Base-by-base conservation (phyloP, 176 grass and related monocot genomes). In the Bromus sterilis region DNA sequence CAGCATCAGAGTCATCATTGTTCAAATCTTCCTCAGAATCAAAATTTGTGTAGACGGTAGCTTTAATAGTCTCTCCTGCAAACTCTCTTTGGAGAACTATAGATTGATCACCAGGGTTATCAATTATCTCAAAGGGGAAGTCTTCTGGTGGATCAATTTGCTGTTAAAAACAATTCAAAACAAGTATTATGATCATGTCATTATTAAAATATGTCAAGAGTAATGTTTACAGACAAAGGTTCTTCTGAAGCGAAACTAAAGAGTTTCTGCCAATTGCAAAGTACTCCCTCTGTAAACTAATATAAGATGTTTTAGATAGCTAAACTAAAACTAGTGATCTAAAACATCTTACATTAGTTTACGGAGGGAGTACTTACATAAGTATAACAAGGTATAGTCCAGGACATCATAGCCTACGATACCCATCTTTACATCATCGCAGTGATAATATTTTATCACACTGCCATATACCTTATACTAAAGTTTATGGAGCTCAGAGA, bases 111-210 rank as follows among this genome's bases (percentile, higher is more conserved):
- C 95, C 95, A 49, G 90, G 86, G 53, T 84, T 93, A 66, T 97
- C 95, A 0, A 94, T 85, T 61, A 97, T 85, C 89, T 97, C 90
- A 43, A 97, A 97, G 43, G 90, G 90, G 71, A 94, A 97, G 49
- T 77, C 85, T 23, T 90, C 83, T 12, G 95, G 95, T 21, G 86
- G 40, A 78, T 94, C 95, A 81, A 93, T 75, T 85, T 87, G 57
- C 95, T 94, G 90, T 42, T 67, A 28, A 75, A 79, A 58, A 78
- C 4, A 32, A 74, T 56, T 41, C 34, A 31, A 77, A 71, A 36
- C 12, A 82, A 26, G 7, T 29, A 29, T 66, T 40, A 21, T 29
- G 55, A 24, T 60, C 16, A 78, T 33, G 12, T 13, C 11, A 29
- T 48, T 23, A 48, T n/a, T 16, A 2, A 75, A 15, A 76, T 41